Evolutionary conservation across 2,329 filamentous ascomycete species (phyloP), one percentile per base, ranked within the genome.

Genomic region (Diaporthe sp.): DNA sequence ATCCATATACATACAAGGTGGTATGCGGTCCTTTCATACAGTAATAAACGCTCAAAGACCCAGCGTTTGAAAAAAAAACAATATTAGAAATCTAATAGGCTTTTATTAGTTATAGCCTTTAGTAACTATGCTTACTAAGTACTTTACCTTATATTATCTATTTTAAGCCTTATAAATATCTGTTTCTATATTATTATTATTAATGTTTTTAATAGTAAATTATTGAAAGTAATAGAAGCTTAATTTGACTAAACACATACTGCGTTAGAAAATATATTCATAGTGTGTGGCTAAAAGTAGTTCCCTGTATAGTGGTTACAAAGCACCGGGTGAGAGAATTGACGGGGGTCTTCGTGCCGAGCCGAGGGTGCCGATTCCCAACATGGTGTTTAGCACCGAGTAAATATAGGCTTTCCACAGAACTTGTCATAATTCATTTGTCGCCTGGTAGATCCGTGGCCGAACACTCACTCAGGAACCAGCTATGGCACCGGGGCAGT

Each of bases 311-410:
- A 15, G 17, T 8, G 33, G 3, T 40, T 10, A 17, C 60, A 64
- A 33, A 47, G 40, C 28, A 64, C 60, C 33, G 60, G 19, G 28
- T 66, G 42, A 33, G 19, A 42, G 61, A 67, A 35, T 35, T 50
- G 42, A 35, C 19, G 40, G 60, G 57, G 61, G 4, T 50, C 35
- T 33, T 35, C 30, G 28, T 50, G 61, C 42, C 3, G 42, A 35
- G 42, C 42, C 42, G 30, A 35, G 28, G 40, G 25, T 33, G 33
- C 60, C 60, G 25, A 64, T 33, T 40, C 57, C 57, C 57, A 61
- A 66, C 60, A 50, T 66, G 42, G 60, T 66, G 19, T 22, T n/a
- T 42, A 50, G 30, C 61, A 50, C 61, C 61, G 61, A 42, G 61
- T 67, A 67, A 35, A 67, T 50, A 25, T 17, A 67, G 42, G 25